Conservation (phyloP, 306 rosid species). For the Fragaria nilgerrensis region DNA sequence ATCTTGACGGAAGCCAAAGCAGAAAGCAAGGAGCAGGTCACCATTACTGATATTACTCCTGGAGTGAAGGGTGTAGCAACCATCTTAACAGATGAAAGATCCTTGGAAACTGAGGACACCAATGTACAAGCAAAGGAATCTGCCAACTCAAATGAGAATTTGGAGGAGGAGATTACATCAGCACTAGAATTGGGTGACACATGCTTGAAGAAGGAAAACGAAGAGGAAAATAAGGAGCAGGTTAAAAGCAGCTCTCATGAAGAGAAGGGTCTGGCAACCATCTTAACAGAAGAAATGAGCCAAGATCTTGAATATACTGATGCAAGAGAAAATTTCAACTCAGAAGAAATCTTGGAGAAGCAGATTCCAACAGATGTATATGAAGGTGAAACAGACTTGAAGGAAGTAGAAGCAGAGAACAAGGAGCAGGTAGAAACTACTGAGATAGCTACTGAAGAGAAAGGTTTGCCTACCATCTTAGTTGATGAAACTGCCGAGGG, state of each 20-base stretch:
- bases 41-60: background rate
- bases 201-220: constrained; percentile 25
- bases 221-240: constrained; percentile 19
- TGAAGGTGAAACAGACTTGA: constrained; percentile 13
- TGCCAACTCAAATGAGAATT: background rate
- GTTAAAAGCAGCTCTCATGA: constrained; percentile 5
- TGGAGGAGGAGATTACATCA: constrained; percentile 5
- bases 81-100: background rate
- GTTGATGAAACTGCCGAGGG: background rate
- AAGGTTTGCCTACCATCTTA: background rate
- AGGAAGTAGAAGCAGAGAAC: constrained; percentile 18
- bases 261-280: constrained; percentile 18
- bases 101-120: background rate
- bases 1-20: constrained; percentile 17
- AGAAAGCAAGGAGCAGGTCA: constrained; percentile 7
- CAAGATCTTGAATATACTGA: background rate
- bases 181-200: constrained; percentile 12
- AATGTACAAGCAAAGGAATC: constrained; percentile 16
- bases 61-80: constrained; percentile 12
- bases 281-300: background rate
- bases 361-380: background rate
- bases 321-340: background rate
- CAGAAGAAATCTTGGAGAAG: constrained; percentile 15
- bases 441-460: constrained; percentile 3
- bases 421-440: background rate